phyloP scores from a whole-genome alignment of 2,329 filamentous ascomycete species.

The Spiromastix sp. region DNA sequence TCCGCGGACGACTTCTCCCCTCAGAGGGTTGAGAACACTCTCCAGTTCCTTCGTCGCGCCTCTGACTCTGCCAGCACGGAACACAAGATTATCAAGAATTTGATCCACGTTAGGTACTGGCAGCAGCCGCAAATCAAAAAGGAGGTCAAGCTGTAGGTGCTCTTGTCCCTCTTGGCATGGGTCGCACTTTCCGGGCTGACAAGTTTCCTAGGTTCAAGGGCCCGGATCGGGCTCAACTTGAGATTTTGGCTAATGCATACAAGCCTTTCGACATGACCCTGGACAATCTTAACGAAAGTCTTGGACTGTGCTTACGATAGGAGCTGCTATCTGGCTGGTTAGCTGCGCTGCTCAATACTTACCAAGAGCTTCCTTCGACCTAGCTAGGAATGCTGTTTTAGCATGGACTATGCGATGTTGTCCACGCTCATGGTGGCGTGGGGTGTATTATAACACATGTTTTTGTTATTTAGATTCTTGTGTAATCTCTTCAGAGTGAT shows the following conservation, averaged over 20 bases:
- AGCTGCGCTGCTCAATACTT: too few relatives aligned
- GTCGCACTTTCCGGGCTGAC: too few relatives aligned
- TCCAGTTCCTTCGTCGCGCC: constrained; percentile 35
- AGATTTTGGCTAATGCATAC: constrained; percentile 12
- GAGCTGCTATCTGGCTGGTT: too few relatives aligned
- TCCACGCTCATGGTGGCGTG: too few relatives aligned
- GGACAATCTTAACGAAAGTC: constrained; percentile 37
- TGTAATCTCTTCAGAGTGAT: too few relatives aligned
- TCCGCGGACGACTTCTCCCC: constrained; percentile 27
- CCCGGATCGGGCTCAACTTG: neutral
- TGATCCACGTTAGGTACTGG: constrained; percentile 36
- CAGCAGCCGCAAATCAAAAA: constrained; percentile 23
- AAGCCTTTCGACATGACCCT: constrained; percentile 36
- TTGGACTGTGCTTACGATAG: constrained; percentile 34
- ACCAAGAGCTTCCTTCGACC: too few relatives aligned
- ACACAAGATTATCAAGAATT: constrained; percentile 37
- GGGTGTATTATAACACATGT: too few relatives aligned
- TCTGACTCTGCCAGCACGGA: constrained; percentile 30
- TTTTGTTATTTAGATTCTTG: too few relatives aligned
- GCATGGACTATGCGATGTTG: too few relatives aligned
- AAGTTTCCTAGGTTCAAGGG: constrained; percentile 1
- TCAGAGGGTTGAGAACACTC: constrained; percentile 32
- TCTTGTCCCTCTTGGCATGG: neutral
- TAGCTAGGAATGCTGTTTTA: too few relatives aligned
- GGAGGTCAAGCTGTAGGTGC: constrained; percentile 23